Conservation (phyloP, 257 asterid species). For the Solanum ossicruentum region DNA sequence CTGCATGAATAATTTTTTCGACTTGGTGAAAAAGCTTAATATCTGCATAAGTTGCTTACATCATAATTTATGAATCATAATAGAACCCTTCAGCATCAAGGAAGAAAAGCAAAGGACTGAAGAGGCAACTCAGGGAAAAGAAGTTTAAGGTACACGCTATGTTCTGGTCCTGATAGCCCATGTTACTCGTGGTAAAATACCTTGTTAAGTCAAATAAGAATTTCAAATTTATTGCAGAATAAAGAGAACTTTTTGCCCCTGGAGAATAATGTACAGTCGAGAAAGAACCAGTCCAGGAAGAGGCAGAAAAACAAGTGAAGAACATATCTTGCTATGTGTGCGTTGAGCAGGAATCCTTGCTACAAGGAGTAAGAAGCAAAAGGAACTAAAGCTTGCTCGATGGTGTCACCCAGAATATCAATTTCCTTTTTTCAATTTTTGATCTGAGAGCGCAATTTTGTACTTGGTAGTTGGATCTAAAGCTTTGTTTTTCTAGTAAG, state of each 20-base stretch:
- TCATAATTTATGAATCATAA: neutral
- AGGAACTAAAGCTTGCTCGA: neutral
- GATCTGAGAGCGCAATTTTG: neutral
- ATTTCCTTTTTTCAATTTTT: neutral
- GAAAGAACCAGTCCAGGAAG: conserved; percentile 20
- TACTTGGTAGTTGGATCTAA: neutral
- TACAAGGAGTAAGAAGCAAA: neutral
- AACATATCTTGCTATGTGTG: neutral
- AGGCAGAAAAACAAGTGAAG: conserved; percentile 32
- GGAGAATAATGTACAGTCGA: conserved; percentile 10
- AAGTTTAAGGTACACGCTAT: conserved; percentile 33
- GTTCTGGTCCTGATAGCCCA: neutral
- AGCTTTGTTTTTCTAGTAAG: neutral
- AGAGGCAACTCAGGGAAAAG: conserved; percentile 24
- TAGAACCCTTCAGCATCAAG: conserved; percentile 21
- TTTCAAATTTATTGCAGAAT: conserved; percentile 4
- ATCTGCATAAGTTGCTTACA: neutral
- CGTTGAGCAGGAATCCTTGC: neutral
- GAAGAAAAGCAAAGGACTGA: conserved; percentile 41
- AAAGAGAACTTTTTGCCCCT: conserved; percentile 6
- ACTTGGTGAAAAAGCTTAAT: neutral
- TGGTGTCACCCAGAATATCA: neutral
- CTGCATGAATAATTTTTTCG: neutral
- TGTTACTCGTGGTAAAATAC: neutral
- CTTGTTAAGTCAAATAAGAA: neutral